phyloP scores from a whole-genome alignment of 345 rosid species.

The Rhizophora apiculata region DNA sequence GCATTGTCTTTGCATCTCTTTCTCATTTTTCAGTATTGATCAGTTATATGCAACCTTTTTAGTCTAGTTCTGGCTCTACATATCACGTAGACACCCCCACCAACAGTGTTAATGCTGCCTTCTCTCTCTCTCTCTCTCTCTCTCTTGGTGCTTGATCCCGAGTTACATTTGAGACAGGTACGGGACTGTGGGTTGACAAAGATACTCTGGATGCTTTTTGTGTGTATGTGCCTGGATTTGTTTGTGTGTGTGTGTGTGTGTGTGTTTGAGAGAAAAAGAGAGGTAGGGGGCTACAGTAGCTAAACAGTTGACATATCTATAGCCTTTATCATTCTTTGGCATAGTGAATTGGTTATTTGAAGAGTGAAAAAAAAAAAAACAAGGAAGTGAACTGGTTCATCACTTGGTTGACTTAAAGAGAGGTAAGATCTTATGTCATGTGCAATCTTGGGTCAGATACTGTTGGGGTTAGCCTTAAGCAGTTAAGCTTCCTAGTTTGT shows the following conservation, averaged over 20 bases:
- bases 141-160: conserved; percentile 35
- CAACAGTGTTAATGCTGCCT: neutral
- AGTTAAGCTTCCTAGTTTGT: too few species aligned
- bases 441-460: too few species aligned
- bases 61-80: conserved; percentile 29
- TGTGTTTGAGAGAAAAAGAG: neutral
- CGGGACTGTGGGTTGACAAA: conserved; percentile 37
- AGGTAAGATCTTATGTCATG: too few species aligned
- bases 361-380: too few species aligned
- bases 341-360: too few species aligned
- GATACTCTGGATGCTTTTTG: conserved; percentile 29
- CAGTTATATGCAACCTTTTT: conserved; percentile 32
- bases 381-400: too few species aligned
- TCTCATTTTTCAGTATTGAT: conserved; percentile 22
- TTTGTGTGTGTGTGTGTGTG: neutral
- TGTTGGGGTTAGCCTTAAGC: too few species aligned
- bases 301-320: too few species aligned
- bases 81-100: neutral
- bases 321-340: too few species aligned
- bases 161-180: conserved; percentile 45
- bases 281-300: too few species aligned
- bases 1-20: conserved; percentile 5
- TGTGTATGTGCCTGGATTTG: neutral
- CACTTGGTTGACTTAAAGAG: too few species aligned
- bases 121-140: neutral